Conservation (phyloP, 345 rosid species). For the Gossypium thurberi region DNA sequence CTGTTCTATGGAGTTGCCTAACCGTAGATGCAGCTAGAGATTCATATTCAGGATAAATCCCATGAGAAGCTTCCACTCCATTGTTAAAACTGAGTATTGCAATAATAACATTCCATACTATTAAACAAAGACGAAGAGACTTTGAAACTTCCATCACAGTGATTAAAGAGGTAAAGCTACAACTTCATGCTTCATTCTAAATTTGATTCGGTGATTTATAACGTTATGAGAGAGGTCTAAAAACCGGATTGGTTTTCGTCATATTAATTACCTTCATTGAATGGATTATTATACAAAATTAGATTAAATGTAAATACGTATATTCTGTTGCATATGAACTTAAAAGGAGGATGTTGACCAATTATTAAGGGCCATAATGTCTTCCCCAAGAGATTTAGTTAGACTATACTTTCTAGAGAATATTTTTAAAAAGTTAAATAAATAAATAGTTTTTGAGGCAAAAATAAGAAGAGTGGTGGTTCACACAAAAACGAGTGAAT, state of each 20-base stretch:
- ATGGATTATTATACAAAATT: background rate
- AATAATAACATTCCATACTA: background rate
- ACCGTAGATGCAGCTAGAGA: background rate
- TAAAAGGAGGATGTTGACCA: background rate
- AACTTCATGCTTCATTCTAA: background rate
- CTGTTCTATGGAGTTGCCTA: conserved; percentile 8
- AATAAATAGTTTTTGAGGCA: too few species aligned
- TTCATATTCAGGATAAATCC: background rate
- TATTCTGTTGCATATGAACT: too few species aligned
- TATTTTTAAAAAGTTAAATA: too few species aligned
- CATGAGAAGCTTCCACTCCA: conserved; percentile 4
- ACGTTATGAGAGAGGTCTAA: background rate
- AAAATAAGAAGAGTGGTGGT: too few species aligned
- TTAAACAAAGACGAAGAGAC: background rate
- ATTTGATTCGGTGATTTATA: background rate
- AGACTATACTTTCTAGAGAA: too few species aligned
- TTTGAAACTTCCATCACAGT: background rate
- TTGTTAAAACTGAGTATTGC: background rate
- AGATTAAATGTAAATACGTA: background rate
- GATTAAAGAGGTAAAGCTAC: background rate
- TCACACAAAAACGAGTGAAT: too few species aligned
- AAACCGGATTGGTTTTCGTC: background rate
- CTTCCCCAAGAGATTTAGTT: too few species aligned
- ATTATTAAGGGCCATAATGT: too few species aligned
- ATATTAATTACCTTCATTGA: background rate